phyloP scores from a whole-genome alignment of 2,329 filamentous ascomycete species.

The Diplodia mutila region DNA sequence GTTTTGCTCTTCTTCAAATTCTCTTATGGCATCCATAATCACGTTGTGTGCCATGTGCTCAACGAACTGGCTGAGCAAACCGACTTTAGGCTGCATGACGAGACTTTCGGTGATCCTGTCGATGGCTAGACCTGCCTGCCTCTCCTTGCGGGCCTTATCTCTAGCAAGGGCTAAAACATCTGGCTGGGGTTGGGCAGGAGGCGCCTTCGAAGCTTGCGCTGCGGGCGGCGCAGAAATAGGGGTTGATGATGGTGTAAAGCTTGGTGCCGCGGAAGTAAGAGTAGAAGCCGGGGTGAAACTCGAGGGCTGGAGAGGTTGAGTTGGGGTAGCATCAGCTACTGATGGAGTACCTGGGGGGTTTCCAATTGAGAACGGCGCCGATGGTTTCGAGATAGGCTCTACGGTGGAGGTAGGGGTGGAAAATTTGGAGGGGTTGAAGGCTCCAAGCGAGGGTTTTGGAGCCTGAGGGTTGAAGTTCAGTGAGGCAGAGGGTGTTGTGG shows the following conservation, averaged over 20 bases:
- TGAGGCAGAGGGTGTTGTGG: background rate
- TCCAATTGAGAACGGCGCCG: background rate
- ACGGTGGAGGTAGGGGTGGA: background rate
- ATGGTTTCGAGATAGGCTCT: background rate
- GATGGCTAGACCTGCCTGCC: background rate
- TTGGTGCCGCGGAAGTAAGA: background rate
- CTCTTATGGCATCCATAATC: constrained; percentile 30
- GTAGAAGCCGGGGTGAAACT: background rate
- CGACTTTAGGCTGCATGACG: constrained; percentile 42
- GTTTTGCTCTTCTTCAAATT: constrained; percentile 24
- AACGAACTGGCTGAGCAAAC: constrained; percentile 51
- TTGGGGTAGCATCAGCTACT: background rate
- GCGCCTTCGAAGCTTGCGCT: background rate
- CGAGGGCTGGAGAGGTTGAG: background rate
- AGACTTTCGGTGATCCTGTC: constrained; percentile 41
- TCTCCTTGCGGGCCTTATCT: constrained; percentile 7
- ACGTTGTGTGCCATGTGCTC: constrained; percentile 44
- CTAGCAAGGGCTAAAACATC: background rate
- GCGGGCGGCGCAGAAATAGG: background rate
- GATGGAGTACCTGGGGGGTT: background rate
- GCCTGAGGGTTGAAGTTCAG: background rate
- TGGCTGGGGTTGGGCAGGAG: background rate
- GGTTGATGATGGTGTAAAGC: constrained; percentile 4
- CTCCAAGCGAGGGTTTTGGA: constrained; percentile 2
- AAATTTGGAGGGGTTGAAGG: constrained; percentile 21